Percentiles rank a stretch among this genome's conserved stretches.
These are phyloP conservation scores for Balamuthia mandrillaris DNA, from an alignment of 208 protist genomes.

Conservation along the genomic window DNA sequence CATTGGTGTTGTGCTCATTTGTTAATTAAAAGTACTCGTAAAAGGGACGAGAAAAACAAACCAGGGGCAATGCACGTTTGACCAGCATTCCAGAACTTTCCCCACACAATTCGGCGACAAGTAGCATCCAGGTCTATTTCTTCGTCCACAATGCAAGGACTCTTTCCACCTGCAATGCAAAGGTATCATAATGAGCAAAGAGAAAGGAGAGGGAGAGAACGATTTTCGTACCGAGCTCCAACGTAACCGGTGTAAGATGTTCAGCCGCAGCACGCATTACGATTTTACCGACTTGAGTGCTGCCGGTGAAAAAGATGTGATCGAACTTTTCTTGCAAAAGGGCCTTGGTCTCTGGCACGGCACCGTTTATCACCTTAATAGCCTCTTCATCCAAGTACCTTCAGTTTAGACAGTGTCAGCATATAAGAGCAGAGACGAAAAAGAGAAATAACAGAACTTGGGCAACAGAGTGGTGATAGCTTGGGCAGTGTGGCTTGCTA, in stretches of 20 bases:
- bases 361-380: constrained; percentile 70
- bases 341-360: constrained; percentile 66
- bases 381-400: constrained; percentile 66
- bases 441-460: constrained; percentile 39
- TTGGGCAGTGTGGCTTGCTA: constrained; percentile 32
- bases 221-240: no score
- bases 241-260: constrained; percentile 83
- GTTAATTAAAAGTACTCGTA: no score
- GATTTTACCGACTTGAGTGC: constrained; percentile 61
- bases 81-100: constrained; percentile 71
- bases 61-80: constrained; percentile 85
- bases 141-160: constrained; percentile 80
- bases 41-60: no score
- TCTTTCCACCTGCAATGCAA: no score
- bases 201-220: no score
- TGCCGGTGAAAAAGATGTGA: constrained; percentile 88
- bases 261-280: constrained; percentile 79
- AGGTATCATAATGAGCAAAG: no score
- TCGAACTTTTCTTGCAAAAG: constrained; percentile 80
- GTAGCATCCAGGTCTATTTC: constrained; percentile 66
- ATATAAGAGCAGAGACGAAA: no score
- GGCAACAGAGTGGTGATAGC: constrained; percentile 70
- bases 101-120: constrained; percentile 65
- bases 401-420: no score
- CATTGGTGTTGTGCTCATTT: no score